Conservation (phyloP, 108 stramenopile species). For the Cylindrotheca closterium region DNA sequence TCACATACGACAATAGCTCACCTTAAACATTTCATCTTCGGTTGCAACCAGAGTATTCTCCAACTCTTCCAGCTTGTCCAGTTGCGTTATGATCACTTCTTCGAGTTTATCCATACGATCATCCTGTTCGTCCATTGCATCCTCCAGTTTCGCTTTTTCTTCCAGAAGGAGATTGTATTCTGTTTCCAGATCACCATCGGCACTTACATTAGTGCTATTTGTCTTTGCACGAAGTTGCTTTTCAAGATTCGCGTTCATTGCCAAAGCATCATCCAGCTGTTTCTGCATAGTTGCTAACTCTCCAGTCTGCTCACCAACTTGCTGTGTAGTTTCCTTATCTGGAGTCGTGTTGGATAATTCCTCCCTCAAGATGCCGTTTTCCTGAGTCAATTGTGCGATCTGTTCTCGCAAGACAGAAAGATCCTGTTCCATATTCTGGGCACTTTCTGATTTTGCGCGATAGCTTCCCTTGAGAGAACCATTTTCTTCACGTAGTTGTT, state of each 20-base stretch:
- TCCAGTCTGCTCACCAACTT: not conserved
- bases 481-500: not conserved
- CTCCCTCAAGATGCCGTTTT: not conserved
- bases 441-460: not conserved
- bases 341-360: not conserved
- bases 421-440: not conserved
- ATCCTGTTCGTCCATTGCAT: constrained; percentile 12
- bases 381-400: not conserved
- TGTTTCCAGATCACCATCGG: constrained; percentile 4
- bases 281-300: constrained; percentile 9
- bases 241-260: constrained; percentile 11
- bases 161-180: constrained; percentile 1
- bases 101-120: constrained; percentile 25
- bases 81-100: constrained; percentile 18
- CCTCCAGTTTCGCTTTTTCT: constrained; percentile 19
- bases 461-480: not conserved
- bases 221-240: not conserved
- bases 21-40: constrained; percentile 24
- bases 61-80: constrained; percentile 19
- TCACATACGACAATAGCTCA: not conserved
- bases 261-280: constrained; percentile 9
- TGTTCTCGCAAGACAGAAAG: not conserved
- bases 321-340: not conserved
- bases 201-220: not conserved
- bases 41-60: constrained; percentile 16